Base-by-base conservation (phyloP, 139 green algal species). In the Nannochloris sp. region DNA sequence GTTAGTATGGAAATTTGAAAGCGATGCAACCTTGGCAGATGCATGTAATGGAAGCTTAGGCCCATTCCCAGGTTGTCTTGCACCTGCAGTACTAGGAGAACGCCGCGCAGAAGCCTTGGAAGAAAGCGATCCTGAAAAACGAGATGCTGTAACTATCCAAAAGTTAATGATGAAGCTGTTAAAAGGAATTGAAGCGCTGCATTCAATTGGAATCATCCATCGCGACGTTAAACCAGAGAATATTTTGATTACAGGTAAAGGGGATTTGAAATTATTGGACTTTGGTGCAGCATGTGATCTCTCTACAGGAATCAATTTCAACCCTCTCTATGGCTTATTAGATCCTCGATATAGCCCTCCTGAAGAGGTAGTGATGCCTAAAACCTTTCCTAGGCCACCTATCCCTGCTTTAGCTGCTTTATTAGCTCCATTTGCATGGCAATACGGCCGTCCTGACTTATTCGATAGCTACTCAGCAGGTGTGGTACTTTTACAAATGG, bases 261-360 rank as follows among this genome's bases (percentile, higher is more conserved):
- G 87, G 1, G 31, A 88, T 29, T 58, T 77, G 59, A 96, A 96
- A 73, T 76, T 96, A 65, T 95, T 96, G 12, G 90, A 96, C 64
- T 96, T 96, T 81, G 90, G 90, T 4, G 90, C 90, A 4, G 86
- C 90, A 0, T 89, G 85, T 56, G 90, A 96, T 68, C 73, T 96
- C 65, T 87, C 78, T 70, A 96, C 89, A 2, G 90, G 90, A 47
- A 88, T 96, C 71, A 96, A 96, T 72, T 96, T 95, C 80, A 95
- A 93, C 74, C 90, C 90, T 4, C 54, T 77, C 46, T 86, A 77
- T 44, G 90, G 90, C 56, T 92, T 96, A 84, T 71, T 96, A 67
- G 90, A 96, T 64, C 89, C 87, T 23, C 74, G 88, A 14, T 96
- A 96, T 83, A 45, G 45, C 31, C 57, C 90, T 1, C 90, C 90